Evolutionary conservation across 148 eudicot species (phyloP).

Genomic region (Hydrangea macrophylla): DNA sequence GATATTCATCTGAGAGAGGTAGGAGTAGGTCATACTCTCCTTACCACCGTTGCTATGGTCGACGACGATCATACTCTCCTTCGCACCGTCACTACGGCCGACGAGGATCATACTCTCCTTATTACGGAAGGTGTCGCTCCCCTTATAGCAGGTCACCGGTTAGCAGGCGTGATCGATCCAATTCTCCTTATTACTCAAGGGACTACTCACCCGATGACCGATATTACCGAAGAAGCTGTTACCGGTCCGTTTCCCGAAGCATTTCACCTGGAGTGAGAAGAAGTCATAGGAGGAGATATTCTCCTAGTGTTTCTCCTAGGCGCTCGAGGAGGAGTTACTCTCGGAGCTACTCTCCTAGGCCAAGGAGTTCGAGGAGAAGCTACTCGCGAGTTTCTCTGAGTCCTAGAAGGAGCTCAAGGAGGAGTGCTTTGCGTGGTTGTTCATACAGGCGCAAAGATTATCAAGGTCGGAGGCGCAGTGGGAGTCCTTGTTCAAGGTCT

Average conservation of each 20-base stretch:
- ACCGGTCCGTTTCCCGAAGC: conserved; percentile 40
- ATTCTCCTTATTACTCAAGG: neutral
- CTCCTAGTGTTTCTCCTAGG: conserved; percentile 48
- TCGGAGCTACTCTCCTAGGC: conserved; percentile 42
- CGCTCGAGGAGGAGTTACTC: conserved; percentile 59
- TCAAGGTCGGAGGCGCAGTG: conserved; percentile 27
- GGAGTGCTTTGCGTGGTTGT: conserved; percentile 28
- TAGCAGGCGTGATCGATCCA: conserved; percentile 21
- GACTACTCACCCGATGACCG: conserved; percentile 8
- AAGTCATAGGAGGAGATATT: conserved; percentile 21
- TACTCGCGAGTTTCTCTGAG: conserved; percentile 35
- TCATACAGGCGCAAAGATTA: neutral
- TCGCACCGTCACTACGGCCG: conserved; percentile 18
- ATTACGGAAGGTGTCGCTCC: conserved; percentile 12
- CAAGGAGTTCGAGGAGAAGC: conserved; percentile 26
- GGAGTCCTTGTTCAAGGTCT: conserved; percentile 53
- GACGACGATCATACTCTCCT: conserved; percentile 51
- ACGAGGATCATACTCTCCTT: conserved; percentile 19
- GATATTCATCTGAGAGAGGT: neutral
- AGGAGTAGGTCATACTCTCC: conserved; percentile 46
- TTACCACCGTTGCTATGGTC: conserved; percentile 27
- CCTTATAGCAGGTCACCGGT: conserved; percentile 30
- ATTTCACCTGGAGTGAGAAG: conserved; percentile 28
- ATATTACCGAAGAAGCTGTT: conserved; percentile 18
- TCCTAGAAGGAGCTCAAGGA: conserved; percentile 23